These are phyloP conservation scores for Venturia carpophila DNA, from an alignment of 2,329 filamentous ascomycete species.

Conservation along the genomic window DNA sequence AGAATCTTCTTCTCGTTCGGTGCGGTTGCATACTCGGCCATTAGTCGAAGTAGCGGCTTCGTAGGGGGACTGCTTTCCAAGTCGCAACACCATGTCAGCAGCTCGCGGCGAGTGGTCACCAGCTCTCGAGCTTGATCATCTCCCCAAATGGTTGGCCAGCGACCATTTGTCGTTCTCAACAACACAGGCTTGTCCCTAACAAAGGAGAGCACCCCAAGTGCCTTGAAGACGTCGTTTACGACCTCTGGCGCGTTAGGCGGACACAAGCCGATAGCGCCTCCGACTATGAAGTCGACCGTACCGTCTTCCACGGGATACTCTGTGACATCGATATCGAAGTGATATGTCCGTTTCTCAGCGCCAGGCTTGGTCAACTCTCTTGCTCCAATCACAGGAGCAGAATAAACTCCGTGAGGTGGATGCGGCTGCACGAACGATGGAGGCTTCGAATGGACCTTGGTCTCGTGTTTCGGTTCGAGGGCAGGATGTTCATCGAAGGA, in stretches of 20 bases:
- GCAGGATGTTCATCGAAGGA: conserved; percentile 52
- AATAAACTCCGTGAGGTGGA: conserved; percentile 84
- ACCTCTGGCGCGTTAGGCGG: conserved; percentile 71
- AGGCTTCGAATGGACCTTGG: conserved; percentile 53
- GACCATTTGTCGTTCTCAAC: conserved; percentile 68
- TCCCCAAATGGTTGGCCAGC: conserved; percentile 98
- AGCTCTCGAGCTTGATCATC: conserved; percentile 78
- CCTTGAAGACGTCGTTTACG: conserved; percentile 78
- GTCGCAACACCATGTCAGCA: conserved; percentile 94
- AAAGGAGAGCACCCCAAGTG: conserved; percentile 71
- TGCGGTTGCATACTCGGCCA: conserved; percentile 77
- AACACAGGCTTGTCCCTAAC: conserved; percentile 76
- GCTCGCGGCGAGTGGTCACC: conserved; percentile 79
- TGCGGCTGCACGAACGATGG: conserved; percentile 90
- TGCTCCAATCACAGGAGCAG: conserved; percentile 75
- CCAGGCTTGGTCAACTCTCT: conserved; percentile 81
- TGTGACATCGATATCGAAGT: conserved; percentile 94
- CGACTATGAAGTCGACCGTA: conserved; percentile 82
- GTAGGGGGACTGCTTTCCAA: conserved; percentile 88
- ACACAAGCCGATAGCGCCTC: conserved; percentile 87
- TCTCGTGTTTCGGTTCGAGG: conserved; percentile 33
- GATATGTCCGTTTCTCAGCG: conserved; percentile 93
- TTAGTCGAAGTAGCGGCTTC: conserved; percentile 73
- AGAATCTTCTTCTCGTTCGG: conserved; percentile 84
- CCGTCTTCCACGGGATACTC: conserved; percentile 80